These are phyloP conservation scores for Oenanthe javanica DNA, from an alignment of 140 eudicot species.

Conservation along the genomic window DNA sequence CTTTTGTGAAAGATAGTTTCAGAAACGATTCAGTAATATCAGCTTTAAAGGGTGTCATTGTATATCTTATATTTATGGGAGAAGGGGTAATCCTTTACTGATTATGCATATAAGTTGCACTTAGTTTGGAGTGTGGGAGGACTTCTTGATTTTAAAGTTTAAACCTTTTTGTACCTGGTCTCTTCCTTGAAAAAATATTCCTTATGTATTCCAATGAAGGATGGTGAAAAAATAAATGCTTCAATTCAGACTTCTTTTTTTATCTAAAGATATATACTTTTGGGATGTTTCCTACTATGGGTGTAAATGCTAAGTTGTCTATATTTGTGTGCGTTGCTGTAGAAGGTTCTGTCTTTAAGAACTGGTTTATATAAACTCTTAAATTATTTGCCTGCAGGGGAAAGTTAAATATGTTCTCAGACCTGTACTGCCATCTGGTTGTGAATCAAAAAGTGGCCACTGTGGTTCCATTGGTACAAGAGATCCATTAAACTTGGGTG, in stretches of 20 bases:
- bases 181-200: not conserved
- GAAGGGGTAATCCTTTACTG: not conserved
- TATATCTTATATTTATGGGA: not conserved
- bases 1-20: too few species aligned
- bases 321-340: not conserved
- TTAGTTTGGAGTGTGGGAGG: not conserved
- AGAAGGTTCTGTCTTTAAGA: not conserved
- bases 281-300: too few species aligned
- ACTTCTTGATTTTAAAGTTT: not conserved
- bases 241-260: not conserved
- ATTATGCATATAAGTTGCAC: not conserved
- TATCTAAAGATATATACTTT: not conserved
- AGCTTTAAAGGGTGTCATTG: not conserved
- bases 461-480: conserved; percentile 78
- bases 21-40: not conserved
- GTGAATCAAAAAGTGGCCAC: conserved; percentile 63
- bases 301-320: not conserved
- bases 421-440: conserved; percentile 87
- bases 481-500: conserved; percentile 83
- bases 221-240: not conserved
- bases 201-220: not conserved
- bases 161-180: not conserved
- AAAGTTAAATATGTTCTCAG: conserved; percentile 75
- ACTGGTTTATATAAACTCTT: not conserved
- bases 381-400: conserved; percentile 50